Evolutionary conservation across 2,329 filamentous ascomycete genomes (phyloP).

Genomic region (Penicillium glabrum): DNA sequence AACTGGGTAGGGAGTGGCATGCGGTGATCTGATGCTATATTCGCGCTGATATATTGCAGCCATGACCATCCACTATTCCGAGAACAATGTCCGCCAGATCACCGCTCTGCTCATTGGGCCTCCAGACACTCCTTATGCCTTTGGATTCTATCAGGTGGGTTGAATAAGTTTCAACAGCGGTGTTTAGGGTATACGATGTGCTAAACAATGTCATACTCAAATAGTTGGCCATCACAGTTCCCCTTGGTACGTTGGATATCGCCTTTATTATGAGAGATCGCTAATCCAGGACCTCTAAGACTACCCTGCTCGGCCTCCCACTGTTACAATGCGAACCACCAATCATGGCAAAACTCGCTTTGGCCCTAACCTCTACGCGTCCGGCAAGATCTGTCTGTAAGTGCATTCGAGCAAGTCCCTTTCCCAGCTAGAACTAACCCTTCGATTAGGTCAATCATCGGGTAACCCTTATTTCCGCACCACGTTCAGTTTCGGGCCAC

Average conservation of each 20-base stretch:
- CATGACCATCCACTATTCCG: slow-evolving; percentile 81
- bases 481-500: neutral
- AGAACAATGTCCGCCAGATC: slow-evolving; percentile 84
- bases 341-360: slow-evolving; percentile 87
- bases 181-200: neutral
- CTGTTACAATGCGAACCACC: slow-evolving; percentile 72
- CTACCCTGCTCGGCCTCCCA: slow-evolving; percentile 70
- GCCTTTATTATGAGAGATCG: neutral
- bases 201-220: neutral
- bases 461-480: neutral
- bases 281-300: slow-evolving; percentile 52
- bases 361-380: slow-evolving; percentile 94
- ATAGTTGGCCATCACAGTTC: slow-evolving; percentile 75
- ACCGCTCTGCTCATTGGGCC: slow-evolving; percentile 88
- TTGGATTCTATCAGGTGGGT: slow-evolving; percentile 90
- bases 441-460: neutral
- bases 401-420: slow-evolving; percentile 34
- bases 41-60: slow-evolving; percentile 52
- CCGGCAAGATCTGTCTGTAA: slow-evolving; percentile 88
- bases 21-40: neutral
- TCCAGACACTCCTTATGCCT: slow-evolving; percentile 93
- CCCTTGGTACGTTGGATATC: slow-evolving; percentile 59
- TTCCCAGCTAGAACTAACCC: neutral
- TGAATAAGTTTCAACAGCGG: neutral
- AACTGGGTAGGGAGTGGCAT: slow-evolving; percentile 3